Evolutionary conservation across 2,329 filamentous ascomycete species (phyloP), one percentile per base, ranked within the genome.

Genomic region (Cytospora mali): DNA sequence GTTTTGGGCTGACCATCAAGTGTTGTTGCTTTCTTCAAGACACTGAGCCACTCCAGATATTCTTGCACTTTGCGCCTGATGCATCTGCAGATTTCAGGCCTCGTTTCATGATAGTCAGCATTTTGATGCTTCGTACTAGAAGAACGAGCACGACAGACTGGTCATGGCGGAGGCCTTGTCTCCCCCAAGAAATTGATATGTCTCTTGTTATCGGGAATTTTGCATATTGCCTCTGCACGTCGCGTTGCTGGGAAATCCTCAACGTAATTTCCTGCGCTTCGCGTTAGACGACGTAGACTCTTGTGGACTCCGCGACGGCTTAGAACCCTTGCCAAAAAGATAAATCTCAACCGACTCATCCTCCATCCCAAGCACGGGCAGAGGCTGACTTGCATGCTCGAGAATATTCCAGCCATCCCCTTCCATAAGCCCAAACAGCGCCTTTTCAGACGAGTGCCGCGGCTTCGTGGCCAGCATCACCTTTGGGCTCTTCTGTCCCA

Each of bases 391-490:
- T 48, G 77, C 75, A 46, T 76, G 72, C 53, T 82, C 77, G 11
- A 71, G 64, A 21, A 77, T 74, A 1, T 60, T 62, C 84, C 84
- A 87, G 3, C 76, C 77, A 2, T 78, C 73, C 2, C 69, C 69
- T 1, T 73, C 67, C 74, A 87, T 76, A 23, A 84, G 69, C 6
- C 75, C 74, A 62, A 84, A 85, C 21, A 85, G 68, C 0, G 73
- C 77, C 33, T 74, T 70, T 67, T 87, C 84, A 0, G 82, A 84
- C 2, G 77, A 74, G 65, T 87, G 84, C 1, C 84, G 77, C 0
- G 79, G 82, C 69, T 87, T 87, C 0, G 83, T 84, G 2, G 83
- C 81, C 14, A 87, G 67, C 25, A 86, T 75, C 1, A 86, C 79
- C 7, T 73, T 76, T n/a, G 80, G 55, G 64, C 68, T 31, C 67